These are phyloP conservation scores for Leccinum barrowsii DNA, from an alignment of 768 basidiomycete species.

Conservation along the genomic window DNA sequence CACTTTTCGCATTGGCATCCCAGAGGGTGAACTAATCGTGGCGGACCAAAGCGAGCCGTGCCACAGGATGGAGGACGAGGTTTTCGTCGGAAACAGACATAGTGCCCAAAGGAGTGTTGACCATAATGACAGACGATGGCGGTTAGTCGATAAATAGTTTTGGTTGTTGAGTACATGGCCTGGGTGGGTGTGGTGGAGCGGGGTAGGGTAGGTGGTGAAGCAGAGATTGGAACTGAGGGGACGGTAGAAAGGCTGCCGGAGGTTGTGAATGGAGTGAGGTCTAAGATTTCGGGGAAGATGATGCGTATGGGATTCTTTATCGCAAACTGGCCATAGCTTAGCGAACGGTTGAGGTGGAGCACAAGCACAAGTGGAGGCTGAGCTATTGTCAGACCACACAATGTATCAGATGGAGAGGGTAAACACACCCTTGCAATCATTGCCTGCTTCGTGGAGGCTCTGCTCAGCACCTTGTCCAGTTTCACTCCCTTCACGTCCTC, in stretches of 20 bases:
- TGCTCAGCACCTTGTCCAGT: slow-evolving; percentile 72
- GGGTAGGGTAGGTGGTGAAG: slow-evolving; percentile 46
- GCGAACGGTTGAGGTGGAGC: slow-evolving; percentile 89
- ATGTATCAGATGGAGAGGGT: not conserved
- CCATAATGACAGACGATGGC: slow-evolving; percentile 93
- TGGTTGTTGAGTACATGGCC: slow-evolving; percentile 45
- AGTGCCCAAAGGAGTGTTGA: slow-evolving; percentile 91
- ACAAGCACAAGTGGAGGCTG: slow-evolving; percentile 85
- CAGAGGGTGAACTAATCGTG: slow-evolving; percentile 39
- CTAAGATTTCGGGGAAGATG: slow-evolving; percentile 81
- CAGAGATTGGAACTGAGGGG: slow-evolving; percentile 70
- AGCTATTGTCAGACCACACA: slow-evolving; percentile 16
- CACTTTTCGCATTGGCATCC: slow-evolving; percentile 49
- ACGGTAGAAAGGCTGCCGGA: slow-evolving; percentile 70
- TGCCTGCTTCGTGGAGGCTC: slow-evolving; percentile 82
- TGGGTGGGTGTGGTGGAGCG: slow-evolving; percentile 57
- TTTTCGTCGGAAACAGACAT: slow-evolving; percentile 85
- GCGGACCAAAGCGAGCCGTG: slow-evolving; percentile 37
- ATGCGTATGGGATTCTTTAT: slow-evolving; percentile 84
- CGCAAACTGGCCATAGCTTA: slow-evolving; percentile 72
- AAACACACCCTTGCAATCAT: slow-evolving; percentile 77
- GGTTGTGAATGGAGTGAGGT: slow-evolving; percentile 86
- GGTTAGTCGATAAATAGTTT: slow-evolving; percentile 80
- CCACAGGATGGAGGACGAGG: slow-evolving; percentile 49
- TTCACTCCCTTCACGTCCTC: slow-evolving; percentile 79